A percentile compares a stretch with the other conserved stretches of the same genome.
These are phyloP conservation scores for Chaetothyriales sp. DNA, from an alignment of 2,329 filamentous ascomycete genomes.

Conservation along the genomic window DNA sequence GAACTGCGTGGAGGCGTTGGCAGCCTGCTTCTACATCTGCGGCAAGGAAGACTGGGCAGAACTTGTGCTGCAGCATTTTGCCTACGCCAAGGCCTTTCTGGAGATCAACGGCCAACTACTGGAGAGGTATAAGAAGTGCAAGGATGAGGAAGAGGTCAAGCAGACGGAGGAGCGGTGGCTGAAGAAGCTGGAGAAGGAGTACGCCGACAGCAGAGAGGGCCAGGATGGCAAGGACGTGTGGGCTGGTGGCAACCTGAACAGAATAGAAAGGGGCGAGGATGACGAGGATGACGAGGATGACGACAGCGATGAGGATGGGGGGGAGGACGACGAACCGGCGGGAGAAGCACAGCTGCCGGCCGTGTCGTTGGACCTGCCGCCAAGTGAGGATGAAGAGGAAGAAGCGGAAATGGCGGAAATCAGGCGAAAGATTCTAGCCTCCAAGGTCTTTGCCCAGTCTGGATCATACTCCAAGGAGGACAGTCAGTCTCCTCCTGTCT, in stretches of 20 bases:
- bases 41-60: conserved; percentile 84
- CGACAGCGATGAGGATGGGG: conserved; percentile 33
- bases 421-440: conserved; percentile 74
- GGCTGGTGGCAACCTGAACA: conserved; percentile 82
- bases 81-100: conserved; percentile 76
- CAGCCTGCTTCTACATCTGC: conserved; percentile 85
- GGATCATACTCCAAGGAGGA: conserved; percentile 9
- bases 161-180: conserved; percentile 78
- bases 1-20: conserved; percentile 91
- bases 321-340: conserved; percentile 30
- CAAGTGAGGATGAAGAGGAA: conserved; percentile 64
- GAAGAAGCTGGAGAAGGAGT: conserved; percentile 77
- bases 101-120: conserved; percentile 78
- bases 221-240: conserved; percentile 58
- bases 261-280: conserved; percentile 32
- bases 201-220: conserved; percentile 60
- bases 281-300: conserved; percentile 32
- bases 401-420: conserved; percentile 91
- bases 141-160: conserved; percentile 70
- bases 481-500: conserved; percentile 36
- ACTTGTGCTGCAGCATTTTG: conserved; percentile 68
- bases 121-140: conserved; percentile 71
- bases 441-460: conserved; percentile 67
- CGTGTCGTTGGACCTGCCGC: conserved; percentile 50
- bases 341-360: conserved; percentile 32